Percentiles rank a stretch among this genome's conserved stretches.
Conservation (phyloP, 768 basidiomycete genomes). For the Butyriboletus loyo region DNA sequence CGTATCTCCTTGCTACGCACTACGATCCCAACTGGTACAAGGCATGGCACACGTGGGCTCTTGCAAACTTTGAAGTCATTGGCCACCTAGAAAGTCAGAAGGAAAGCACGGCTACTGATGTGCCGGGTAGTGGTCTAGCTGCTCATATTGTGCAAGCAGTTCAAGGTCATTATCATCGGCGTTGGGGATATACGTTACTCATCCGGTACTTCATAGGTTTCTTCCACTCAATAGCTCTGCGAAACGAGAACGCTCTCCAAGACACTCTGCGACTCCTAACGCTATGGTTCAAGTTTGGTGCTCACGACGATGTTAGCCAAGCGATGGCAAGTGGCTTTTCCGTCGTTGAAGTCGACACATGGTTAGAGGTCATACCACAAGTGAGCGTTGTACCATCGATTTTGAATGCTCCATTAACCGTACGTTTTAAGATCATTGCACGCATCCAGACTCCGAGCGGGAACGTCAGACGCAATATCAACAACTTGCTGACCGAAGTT, state of each 20-base stretch:
- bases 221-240: constrained; percentile 90
- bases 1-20: constrained; percentile 84
- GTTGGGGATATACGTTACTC: constrained; percentile 5
- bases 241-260: constrained; percentile 88
- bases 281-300: constrained; percentile 97
- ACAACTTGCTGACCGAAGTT: constrained; percentile 83
- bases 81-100: constrained; percentile 69
- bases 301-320: constrained; percentile 82
- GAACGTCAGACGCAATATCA: constrained; percentile 86
- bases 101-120: constrained; percentile 52
- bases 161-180: constrained; percentile 51
- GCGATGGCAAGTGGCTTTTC: constrained; percentile 87
- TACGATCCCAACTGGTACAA: constrained; percentile 98
- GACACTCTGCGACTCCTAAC: constrained; percentile 92
- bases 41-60: constrained; percentile 98
- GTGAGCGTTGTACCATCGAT: constrained; percentile 37
- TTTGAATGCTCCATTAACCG: not conserved
- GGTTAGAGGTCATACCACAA: constrained; percentile 98
- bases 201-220: constrained; percentile 55
- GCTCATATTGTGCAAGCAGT: constrained; percentile 90
- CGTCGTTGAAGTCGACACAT: constrained; percentile 92
- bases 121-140: constrained; percentile 62
- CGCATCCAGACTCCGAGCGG: constrained; percentile 92
- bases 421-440: constrained; percentile 77
- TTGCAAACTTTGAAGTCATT: constrained; percentile 95